phyloP scores from a whole-genome alignment of 2,329 filamentous ascomycete genomes.

The Verticillium nonalfalfae region DNA sequence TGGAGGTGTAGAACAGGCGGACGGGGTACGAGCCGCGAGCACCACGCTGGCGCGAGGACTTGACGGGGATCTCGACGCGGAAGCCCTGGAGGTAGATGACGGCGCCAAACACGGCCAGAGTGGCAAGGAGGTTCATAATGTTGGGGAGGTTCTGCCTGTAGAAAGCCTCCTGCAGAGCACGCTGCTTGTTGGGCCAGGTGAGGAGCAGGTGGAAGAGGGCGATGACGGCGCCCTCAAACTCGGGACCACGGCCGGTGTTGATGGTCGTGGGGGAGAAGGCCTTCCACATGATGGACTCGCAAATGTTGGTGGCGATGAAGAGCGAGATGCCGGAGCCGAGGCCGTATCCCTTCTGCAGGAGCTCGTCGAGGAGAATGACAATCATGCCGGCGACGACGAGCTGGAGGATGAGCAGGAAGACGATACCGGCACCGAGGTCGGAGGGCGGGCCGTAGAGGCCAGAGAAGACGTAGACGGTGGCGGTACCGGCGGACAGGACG shows the following conservation, averaged over 20 bases:
- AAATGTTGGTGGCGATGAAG: slow-evolving; percentile 99
- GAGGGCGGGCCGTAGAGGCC: slow-evolving; percentile 95
- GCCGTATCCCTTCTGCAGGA: slow-evolving; percentile 98
- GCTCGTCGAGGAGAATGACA: slow-evolving; percentile 97
- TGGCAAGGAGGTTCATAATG: slow-evolving; percentile 97
- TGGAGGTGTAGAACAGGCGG: slow-evolving; percentile 99
- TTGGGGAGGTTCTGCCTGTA: slow-evolving; percentile 99
- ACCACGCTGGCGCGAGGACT: slow-evolving; percentile 97
- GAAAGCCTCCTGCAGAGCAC: slow-evolving; percentile 96
- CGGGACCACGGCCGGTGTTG: slow-evolving; percentile 97
- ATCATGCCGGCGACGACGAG: slow-evolving; percentile 96
- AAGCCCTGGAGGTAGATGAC: slow-evolving; percentile 99
- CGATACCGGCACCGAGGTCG: slow-evolving; percentile 95
- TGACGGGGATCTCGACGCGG: slow-evolving; percentile 99
- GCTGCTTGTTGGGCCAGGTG: slow-evolving; percentile 99
- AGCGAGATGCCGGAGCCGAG: slow-evolving; percentile 97
- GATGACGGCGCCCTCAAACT: slow-evolving; percentile 98
- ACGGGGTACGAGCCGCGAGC: slow-evolving; percentile 97
- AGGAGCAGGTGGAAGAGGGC: slow-evolving; percentile 95
- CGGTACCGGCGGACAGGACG: slow-evolving; percentile 94
- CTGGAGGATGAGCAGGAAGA: slow-evolving; percentile 96
- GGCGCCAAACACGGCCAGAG: slow-evolving; percentile 85
- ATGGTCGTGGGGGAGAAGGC: slow-evolving; percentile 98
- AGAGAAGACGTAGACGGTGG: slow-evolving; percentile 96
- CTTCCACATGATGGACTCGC: slow-evolving; percentile 99